Percentiles rank a stretch among this genome's conserved stretches.
These are phyloP conservation scores for Pseudozyma pruni DNA, from an alignment of 1,284 basidiomycete genomes.

Conservation along the genomic window DNA sequence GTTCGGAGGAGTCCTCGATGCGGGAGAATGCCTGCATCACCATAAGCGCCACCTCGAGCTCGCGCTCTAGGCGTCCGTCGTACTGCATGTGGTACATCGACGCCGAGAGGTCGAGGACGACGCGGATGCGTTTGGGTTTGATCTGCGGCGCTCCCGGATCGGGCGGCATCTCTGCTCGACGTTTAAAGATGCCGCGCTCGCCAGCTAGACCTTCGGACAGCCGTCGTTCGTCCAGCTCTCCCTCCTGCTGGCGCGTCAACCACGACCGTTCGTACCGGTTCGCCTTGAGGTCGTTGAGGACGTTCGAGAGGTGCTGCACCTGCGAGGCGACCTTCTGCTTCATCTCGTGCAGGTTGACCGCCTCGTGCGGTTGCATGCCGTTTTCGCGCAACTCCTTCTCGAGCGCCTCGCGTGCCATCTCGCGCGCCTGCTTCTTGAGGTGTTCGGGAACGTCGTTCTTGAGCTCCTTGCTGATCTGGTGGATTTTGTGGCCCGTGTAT, in stretches of 20 bases:
- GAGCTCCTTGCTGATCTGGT: constrained; percentile 64
- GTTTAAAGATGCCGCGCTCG: constrained; percentile 67
- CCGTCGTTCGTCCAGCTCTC: constrained; percentile 68
- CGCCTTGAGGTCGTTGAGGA: constrained; percentile 67
- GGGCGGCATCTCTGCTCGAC: constrained; percentile 62
- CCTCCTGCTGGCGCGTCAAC: constrained; percentile 68
- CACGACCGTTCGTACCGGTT: constrained; percentile 68
- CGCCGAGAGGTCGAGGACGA: constrained; percentile 67
- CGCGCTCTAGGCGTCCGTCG: constrained; percentile 62
- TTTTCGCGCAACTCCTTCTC: constrained; percentile 65
- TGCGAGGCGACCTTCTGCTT: constrained; percentile 59
- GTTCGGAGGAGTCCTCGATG: constrained; percentile 42
- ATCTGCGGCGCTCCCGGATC: constrained; percentile 66
- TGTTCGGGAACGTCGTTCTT: constrained; percentile 68
- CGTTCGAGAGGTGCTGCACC: constrained; percentile 59
- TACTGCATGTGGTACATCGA: constrained; percentile 67
- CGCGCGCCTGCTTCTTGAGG: constrained; percentile 66
- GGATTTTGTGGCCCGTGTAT: constrained; percentile 65
- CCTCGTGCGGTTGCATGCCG: constrained; percentile 66
- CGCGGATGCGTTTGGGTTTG: constrained; percentile 68
- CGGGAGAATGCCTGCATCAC: constrained; percentile 67
- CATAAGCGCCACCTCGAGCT: constrained; percentile 66
- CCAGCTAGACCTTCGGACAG: constrained; percentile 68
- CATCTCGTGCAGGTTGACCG: constrained; percentile 61
- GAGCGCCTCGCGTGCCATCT: constrained; percentile 68